Evolutionary conservation across 176 grass and related monocot species (phyloP).

Genomic region (Bothriochloa decipiens): DNA sequence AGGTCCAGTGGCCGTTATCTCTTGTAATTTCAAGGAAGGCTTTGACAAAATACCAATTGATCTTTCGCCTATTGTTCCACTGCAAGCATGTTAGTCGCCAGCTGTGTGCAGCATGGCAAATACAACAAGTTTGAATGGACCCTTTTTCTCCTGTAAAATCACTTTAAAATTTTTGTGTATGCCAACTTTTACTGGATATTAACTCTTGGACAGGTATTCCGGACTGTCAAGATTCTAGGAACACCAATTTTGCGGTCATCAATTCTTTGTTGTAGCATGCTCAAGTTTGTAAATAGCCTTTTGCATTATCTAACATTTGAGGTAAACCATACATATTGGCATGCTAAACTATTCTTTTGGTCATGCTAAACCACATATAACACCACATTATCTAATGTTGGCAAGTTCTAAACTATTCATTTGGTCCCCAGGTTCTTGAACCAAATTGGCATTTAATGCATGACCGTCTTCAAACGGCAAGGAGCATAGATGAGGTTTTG

Average conservation of each 20-base stretch:
- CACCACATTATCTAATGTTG: background rate
- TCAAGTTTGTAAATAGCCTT: constrained; percentile 98
- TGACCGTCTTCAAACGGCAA: constrained; percentile 76
- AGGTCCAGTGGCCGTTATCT: constrained; percentile 97
- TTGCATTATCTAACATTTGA: constrained; percentile 99
- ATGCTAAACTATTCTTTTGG: constrained; percentile 33
- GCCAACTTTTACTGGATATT: constrained; percentile 27
- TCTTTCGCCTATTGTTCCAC: constrained; percentile 93
- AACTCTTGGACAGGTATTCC: constrained; percentile 69
- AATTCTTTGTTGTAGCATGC: constrained; percentile 94
- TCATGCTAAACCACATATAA: constrained; percentile 42
- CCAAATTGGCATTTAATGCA: constrained; percentile 98
- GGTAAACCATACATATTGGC: constrained; percentile 54
- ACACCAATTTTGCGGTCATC: constrained; percentile 85
- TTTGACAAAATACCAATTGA: constrained; percentile 96
- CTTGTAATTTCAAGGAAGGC: constrained; percentile 97
- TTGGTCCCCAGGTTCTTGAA: constrained; percentile 74
- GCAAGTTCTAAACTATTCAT: constrained; percentile 16
- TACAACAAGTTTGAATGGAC: constrained; percentile 68
- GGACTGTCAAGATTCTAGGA: constrained; percentile 70
- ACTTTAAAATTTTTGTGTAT: constrained; percentile 27
- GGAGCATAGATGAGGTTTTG: constrained; percentile 94
- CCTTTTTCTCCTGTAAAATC: constrained; percentile 11
- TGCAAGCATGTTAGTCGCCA: constrained; percentile 95
- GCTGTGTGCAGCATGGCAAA: constrained; percentile 91